These are phyloP conservation scores for Leccinum variicolor DNA, from an alignment of 768 basidiomycete genomes.

Conservation along the genomic window DNA sequence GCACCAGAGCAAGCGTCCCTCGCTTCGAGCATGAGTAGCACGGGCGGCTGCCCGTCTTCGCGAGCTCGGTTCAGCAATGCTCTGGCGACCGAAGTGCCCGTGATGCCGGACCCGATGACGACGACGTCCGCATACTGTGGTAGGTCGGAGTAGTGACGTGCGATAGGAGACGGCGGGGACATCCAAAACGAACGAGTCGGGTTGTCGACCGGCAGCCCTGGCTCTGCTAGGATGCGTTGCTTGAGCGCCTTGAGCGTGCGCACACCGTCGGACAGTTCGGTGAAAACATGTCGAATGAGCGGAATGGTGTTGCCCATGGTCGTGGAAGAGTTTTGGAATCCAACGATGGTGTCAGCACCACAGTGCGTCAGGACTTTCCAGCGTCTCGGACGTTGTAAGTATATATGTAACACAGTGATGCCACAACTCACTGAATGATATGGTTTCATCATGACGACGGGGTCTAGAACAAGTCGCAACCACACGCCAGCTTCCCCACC, in stretches of 20 bases:
- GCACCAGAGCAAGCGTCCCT: constrained; percentile 74
- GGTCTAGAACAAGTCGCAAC: too few relatives aligned
- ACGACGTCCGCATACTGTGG: constrained; percentile 57
- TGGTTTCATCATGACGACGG: too few relatives aligned
- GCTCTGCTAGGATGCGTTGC: constrained; percentile 36
- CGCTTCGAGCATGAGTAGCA: constrained; percentile 78
- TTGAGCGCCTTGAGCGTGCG: constrained; percentile 26
- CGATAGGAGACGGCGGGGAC: constrained; percentile 47
- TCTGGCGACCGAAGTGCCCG: constrained; percentile 60
- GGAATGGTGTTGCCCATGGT: constrained; percentile 30
- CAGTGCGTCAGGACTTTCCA: too few relatives aligned
- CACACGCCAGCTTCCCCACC: too few relatives aligned
- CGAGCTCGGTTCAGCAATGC: constrained; percentile 42
- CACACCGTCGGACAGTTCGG: constrained; percentile 18
- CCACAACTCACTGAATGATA: too few relatives aligned
- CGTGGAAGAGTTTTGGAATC: background rate
- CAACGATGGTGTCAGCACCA: too few relatives aligned
- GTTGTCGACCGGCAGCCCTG: constrained; percentile 57
- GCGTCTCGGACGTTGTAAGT: too few relatives aligned
- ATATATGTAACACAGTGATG: too few relatives aligned
- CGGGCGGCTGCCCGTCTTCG: constrained; percentile 28
- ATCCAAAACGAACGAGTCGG: constrained; percentile 66
- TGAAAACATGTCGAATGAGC: constrained; percentile 14
- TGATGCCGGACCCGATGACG: constrained; percentile 76
- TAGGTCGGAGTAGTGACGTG: constrained; percentile 32